Evolutionary conservation across 2,329 filamentous ascomycete species (phyloP).

Genomic region (Zasmidium angulare): DNA sequence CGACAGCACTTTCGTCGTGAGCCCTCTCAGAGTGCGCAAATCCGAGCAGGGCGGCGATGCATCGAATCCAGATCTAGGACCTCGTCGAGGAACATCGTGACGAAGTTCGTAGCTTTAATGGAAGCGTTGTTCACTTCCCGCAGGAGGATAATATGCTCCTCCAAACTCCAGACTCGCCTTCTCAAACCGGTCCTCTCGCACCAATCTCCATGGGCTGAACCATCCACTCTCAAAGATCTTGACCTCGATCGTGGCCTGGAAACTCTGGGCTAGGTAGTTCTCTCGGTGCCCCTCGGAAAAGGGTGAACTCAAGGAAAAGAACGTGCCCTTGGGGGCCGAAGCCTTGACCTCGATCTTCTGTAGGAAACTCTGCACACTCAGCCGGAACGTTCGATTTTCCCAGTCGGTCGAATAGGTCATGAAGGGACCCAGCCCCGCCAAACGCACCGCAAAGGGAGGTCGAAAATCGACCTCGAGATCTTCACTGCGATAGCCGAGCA

Average conservation of each 20-base stretch:
- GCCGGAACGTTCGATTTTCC: slow-evolving; percentile 39
- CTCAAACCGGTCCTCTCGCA: slow-evolving; percentile 43
- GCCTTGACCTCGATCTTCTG: slow-evolving; percentile 44
- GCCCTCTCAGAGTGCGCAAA: slow-evolving; percentile 8
- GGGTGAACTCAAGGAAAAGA: slow-evolving; percentile 48
- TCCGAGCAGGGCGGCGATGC: neutral
- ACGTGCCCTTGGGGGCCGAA: slow-evolving; percentile 42
- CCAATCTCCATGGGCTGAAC: slow-evolving; percentile 42
- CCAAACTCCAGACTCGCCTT: slow-evolving; percentile 51
- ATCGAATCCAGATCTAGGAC: neutral
- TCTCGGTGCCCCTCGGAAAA: slow-evolving; percentile 47
- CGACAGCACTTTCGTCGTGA: slow-evolving; percentile 14
- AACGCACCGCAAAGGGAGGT: slow-evolving; percentile 45
- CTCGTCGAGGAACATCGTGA: neutral
- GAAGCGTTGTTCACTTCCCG: slow-evolving; percentile 39
- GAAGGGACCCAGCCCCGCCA: slow-evolving; percentile 42
- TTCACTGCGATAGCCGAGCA: slow-evolving; percentile 47
- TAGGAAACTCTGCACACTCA: slow-evolving; percentile 41
- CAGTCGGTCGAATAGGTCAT: slow-evolving; percentile 44
- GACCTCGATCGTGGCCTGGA: slow-evolving; percentile 46
- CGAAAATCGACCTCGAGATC: slow-evolving; percentile 42
- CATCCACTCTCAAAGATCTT: slow-evolving; percentile 42
- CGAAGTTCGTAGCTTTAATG: slow-evolving; percentile 26
- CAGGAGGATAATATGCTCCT: slow-evolving; percentile 47
- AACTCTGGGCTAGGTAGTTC: slow-evolving; percentile 49